Base-by-base conservation (phyloP, 768 basidiomycete species). In the Collybia sp. region DNA sequence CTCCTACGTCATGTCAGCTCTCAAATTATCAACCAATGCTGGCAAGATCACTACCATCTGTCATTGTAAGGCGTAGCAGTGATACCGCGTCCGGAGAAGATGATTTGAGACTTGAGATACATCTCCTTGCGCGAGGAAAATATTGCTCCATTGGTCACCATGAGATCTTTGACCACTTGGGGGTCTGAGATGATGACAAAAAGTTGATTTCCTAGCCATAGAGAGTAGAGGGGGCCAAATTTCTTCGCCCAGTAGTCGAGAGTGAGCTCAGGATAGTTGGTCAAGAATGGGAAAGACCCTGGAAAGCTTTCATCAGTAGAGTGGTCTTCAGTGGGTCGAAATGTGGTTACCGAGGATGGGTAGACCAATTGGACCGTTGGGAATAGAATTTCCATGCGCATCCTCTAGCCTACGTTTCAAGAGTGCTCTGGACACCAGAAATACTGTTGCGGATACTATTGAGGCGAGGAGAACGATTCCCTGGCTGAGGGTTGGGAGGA, bases 131-230 rank as follows among this genome's bases (percentile, higher is more conserved):
- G 59, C 2, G 55, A 48, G 2, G 68, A 70, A 47, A 69, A 71
- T 3, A 57, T 56, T 1, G 63, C 58, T 13, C 69, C 69, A 35
- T 69, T 58, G 9, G 56, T 55, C 1, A 71, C 65, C 1, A 70
- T 45, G 1, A 71, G 58, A 44, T 71, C 69, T 6, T 53, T 52
- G 12, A 59, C 68, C 18, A 68, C 46, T 2, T 54, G 43, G 11
- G 69, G 63, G 49, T 68, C 67, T 37, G 62, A 63, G 10, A 70
- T 45, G 19, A 67, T 61, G 15, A 70, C 59, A 31, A 69, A 66
- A 13, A 70, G 61, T 43, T 70, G 67, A 35, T 51, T 61, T 2
- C 69, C 69, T 54, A 70, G 58, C 64, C 66, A 68, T 12, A 71
- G 45, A 0, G 66, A 69, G 48, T 56, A 68, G 0, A 71, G 31